A percentile compares a stretch with the other conserved stretches of the same genome.
These are phyloP conservation scores for Hypoxylon rubiginosum DNA, from an alignment of 2,329 filamentous ascomycete genomes.

Conservation along the genomic window DNA sequence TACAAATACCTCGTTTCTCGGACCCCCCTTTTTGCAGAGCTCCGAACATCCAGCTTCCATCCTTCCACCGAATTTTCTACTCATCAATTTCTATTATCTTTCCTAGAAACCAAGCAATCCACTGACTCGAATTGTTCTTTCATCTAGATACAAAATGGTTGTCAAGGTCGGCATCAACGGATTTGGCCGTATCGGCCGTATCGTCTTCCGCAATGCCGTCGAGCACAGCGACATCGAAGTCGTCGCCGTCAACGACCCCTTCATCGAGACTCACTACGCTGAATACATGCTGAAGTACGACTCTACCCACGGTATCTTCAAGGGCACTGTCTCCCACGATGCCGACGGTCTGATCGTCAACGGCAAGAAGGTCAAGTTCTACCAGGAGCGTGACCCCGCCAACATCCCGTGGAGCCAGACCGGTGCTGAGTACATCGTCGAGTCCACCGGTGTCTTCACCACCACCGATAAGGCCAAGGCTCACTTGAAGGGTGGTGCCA, in stretches of 20 bases:
- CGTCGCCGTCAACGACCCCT: constrained; percentile 98
- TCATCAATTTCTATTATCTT: constrained; percentile 15
- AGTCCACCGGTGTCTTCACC: constrained; percentile 99
- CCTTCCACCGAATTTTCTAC: neutral
- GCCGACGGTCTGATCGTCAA: constrained; percentile 84
- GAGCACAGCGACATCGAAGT: constrained; percentile 91
- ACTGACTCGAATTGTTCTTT: constrained; percentile 30
- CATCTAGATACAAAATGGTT: constrained; percentile 59
- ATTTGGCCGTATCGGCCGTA: constrained; percentile 99
- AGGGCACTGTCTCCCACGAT: constrained; percentile 84
- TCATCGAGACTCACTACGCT: constrained; percentile 98
- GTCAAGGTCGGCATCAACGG: constrained; percentile 97
- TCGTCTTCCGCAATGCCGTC: constrained; percentile 98
- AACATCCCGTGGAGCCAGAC: constrained; percentile 91
- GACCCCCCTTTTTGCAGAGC: neutral
- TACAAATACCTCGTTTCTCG: constrained; percentile 33
- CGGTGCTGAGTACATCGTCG: constrained; percentile 92
- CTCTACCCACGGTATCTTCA: constrained; percentile 96
- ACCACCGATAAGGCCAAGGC: constrained; percentile 95
- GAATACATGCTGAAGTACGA: constrained; percentile 99
- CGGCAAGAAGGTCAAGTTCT: constrained; percentile 96
- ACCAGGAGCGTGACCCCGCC: constrained; percentile 90
- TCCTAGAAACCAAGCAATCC: neutral
- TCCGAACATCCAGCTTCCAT: constrained; percentile 12
- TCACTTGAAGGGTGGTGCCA: constrained; percentile 96